Evolutionary conservation across 805 yeast species (phyloP).

Genomic region (Sporopachydermia lactativora): DNA sequence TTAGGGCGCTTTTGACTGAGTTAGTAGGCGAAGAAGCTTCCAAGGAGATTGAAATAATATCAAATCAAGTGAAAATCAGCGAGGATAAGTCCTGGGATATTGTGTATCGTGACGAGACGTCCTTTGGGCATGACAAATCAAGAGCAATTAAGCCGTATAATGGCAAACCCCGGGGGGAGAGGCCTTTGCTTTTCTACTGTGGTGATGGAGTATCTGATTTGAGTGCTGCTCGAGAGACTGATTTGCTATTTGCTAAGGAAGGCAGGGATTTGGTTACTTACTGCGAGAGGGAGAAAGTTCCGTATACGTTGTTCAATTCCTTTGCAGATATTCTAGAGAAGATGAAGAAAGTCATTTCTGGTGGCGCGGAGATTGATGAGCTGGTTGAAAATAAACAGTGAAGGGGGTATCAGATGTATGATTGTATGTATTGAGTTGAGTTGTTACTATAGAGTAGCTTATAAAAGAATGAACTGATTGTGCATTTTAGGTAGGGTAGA

Average conservation of each 20-base stretch:
- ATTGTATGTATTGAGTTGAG: background rate
- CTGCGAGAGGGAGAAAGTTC: conserved; percentile 69
- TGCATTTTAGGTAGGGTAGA: too few relatives aligned
- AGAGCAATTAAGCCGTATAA: conserved; percentile 47
- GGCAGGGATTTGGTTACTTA: conserved; percentile 83
- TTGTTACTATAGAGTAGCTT: background rate
- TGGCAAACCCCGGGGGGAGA: conserved; percentile 19
- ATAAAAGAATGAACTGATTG: too few relatives aligned
- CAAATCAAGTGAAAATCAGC: conserved; percentile 55
- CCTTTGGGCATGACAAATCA: conserved; percentile 93
- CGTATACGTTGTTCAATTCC: conserved; percentile 69
- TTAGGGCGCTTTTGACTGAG: conserved; percentile 56
- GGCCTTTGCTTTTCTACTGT: conserved; percentile 73
- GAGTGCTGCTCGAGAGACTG: conserved; percentile 91
- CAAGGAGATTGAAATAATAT: conserved; percentile 59
- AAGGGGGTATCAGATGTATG: conserved; percentile 1
- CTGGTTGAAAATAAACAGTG: conserved; percentile 20
- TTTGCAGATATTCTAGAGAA: conserved; percentile 61
- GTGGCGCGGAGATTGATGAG: conserved; percentile 22
- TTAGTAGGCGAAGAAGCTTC: conserved; percentile 70
- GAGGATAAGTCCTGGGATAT: conserved; percentile 66
- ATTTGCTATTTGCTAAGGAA: conserved; percentile 80
- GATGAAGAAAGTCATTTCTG: conserved; percentile 39
- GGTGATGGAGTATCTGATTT: conserved; percentile 98
- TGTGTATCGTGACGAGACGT: conserved; percentile 69